Base-by-base conservation (phyloP, 1,284 basidiomycete genomes). In the Naganishia sp. region DNA sequence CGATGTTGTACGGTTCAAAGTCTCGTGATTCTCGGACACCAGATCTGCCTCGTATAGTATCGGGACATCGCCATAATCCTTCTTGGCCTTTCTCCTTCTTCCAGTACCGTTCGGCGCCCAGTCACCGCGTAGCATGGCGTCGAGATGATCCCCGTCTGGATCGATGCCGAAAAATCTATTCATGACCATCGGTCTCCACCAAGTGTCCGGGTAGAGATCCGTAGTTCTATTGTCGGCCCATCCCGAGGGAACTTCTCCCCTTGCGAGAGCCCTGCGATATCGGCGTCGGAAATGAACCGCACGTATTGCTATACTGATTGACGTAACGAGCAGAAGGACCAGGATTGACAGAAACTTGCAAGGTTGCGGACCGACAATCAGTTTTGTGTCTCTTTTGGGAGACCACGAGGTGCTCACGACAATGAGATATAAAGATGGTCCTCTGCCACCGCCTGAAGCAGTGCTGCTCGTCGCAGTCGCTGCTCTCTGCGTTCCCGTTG, bases 211-310 rank as follows among this genome's bases (percentile, higher is more conserved):
- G 58, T 61, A 61, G 21, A 61, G 3, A 18, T 39, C 58, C n/a
- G 32, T 25, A 10, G 45, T 25, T 2, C 58, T 47, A 28, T 47
- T 15, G 5, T 32, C 15, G 17, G 32, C 58, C 58, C 58, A 61
- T 31, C 28, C 39, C 21, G 47, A 5, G 13, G 47, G 47, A 31
- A 51, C 10, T 6, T 61, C 58, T 35, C 58, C 58, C 42, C 58
- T 32, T 25, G 23, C 39, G n/a, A 51, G 41, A 23, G 57, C 57
- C 5, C 58, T 46, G 5, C 47, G 58, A 35, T 39, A 51, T 10
- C 58, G 58, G 31, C 58, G 58, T 23, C 58, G 58, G 39, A 61
- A 51, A 39, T 61, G 50, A 39, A 61, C 47, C 18, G 58, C 47
- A 10, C 58, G 58, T 10, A 61, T 15, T 3, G 47, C 58, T 15